phyloP scores from a whole-genome alignment of 169 alveolate genomes.

The Miamiensis avidus region DNA sequence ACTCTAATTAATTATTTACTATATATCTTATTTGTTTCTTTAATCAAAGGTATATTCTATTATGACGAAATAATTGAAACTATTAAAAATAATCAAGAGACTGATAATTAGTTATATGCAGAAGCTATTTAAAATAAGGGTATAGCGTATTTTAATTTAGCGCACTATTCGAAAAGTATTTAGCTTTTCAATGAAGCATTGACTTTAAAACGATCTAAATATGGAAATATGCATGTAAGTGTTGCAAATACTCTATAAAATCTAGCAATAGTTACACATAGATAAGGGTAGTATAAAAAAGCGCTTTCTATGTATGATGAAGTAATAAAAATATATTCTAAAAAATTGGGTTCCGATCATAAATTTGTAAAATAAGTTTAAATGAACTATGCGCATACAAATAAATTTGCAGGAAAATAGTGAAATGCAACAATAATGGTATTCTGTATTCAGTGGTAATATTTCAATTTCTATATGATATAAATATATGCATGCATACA shows the following conservation, averaged over 20 bases:
- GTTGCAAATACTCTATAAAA: not conserved
- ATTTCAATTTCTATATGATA: too few species aligned
- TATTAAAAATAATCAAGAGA: too few species aligned
- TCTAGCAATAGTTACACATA: not conserved
- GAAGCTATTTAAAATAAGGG: not conserved
- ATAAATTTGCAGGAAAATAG: not conserved
- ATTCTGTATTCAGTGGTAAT: too few species aligned
- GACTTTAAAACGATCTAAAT: too few species aligned
- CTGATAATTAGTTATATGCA: not conserved
- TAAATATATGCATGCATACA: too few species aligned
- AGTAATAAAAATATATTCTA: not conserved
- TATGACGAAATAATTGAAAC: not conserved
- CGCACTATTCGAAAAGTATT: not conserved
- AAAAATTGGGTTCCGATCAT: not conserved
- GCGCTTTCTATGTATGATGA: not conserved
- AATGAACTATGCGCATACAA: not conserved
- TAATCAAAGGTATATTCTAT: not conserved
- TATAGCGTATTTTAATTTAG: not conserved
- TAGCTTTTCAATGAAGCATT: not conserved
- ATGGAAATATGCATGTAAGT: not conserved
- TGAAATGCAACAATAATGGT: too few species aligned
- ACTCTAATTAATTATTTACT: too few species aligned
- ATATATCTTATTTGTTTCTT: not conserved
- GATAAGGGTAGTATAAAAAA: not conserved
- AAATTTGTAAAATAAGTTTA: not conserved